Evolutionary conservation across 1,139 yeast species (phyloP), one percentile per base, ranked within the genome.

Genomic region (Lodderomyces elongisporus): DNA sequence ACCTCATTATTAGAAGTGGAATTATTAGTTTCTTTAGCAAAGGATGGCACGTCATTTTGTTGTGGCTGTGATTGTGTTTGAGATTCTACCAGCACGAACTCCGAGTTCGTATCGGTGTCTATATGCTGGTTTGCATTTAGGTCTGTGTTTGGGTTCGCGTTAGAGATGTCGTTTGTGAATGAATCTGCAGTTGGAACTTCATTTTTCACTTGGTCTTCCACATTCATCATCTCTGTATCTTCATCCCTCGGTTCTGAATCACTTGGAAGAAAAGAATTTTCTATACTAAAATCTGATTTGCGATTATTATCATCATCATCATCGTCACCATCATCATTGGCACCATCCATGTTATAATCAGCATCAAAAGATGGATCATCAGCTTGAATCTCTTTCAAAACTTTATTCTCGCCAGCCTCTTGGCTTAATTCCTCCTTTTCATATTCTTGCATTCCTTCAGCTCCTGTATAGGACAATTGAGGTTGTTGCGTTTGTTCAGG

Each of bases 381-480:
- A 10, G 31, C 36, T 31, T 42, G 45, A 23, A 36, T 28, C 12
- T 41, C 24, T 31, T 34, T 36, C 20, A 42, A 31, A 14, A 39
- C 42, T 22, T 40, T 47, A 14, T 41, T 49, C 18, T 48, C 48
- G 10, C 43, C 48, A 17, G 40, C 43, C 26, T 45, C 42, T 38
- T 32, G 43, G 43, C 26, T 43, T 33, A 16, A 20, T 25, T 39
- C 42, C 25, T 33, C 42, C 66, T 74, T 54, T 68, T 51, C 51
- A 60, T 58, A 53, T 77, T 66, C 52, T 61, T 64, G 36, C 70
- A 76, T 47, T 68, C 75, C 58, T 66, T 74, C 36, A 77, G 17
- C 35, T 6, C 27, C n/a, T 7, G 32, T 28, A 26, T 17, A 24
- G 8, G 31, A 12, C n/a, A 31, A 17, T 16, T 21, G 9, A 10